Evolutionary conservation across 2,329 filamentous ascomycete species (phyloP).

Genomic region (Cyphellophora attinorum): DNA sequence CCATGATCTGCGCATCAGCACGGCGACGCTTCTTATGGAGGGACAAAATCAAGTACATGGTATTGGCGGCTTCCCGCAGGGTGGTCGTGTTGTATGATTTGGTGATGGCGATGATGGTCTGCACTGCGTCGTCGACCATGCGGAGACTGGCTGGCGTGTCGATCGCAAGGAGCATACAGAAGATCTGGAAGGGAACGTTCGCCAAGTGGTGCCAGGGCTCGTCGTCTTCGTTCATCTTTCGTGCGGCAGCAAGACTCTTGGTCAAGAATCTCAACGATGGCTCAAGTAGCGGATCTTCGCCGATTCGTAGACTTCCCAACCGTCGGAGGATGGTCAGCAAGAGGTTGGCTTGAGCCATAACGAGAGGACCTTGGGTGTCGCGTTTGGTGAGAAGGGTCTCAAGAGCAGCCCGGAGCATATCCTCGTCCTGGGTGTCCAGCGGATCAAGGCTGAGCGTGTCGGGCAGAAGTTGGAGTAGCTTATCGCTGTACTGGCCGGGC

Average conservation of each 20-base stretch:
- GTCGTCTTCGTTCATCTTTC: constrained; percentile 33
- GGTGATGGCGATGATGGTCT: constrained; percentile 32
- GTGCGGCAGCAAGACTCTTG: constrained; percentile 37
- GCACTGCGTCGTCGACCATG: constrained; percentile 43
- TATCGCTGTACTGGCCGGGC: background rate
- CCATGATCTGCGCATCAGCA: constrained; percentile 24
- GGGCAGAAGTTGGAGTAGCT: background rate
- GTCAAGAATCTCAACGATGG: background rate
- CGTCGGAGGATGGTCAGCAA: background rate
- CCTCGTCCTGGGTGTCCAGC: background rate
- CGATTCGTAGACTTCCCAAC: background rate
- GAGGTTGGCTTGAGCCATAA: background rate
- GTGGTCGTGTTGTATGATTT: constrained; percentile 36
- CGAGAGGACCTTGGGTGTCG: background rate
- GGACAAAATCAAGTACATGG: constrained; percentile 44
- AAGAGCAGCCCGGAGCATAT: background rate
- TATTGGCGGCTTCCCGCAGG: constrained; percentile 45
- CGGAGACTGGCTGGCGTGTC: constrained; percentile 41
- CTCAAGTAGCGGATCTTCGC: background rate
- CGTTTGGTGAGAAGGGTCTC: background rate
- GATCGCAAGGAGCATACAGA: constrained; percentile 47
- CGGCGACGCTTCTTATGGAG: constrained; percentile 41
- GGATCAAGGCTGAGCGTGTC: background rate
- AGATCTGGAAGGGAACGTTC: constrained; percentile 50
- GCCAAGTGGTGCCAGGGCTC: constrained; percentile 51